Percentiles rank a stretch among this genome's conserved stretches.
These are phyloP conservation scores for Boletus rubropictus DNA, from an alignment of 768 basidiomycete genomes.

Conservation along the genomic window DNA sequence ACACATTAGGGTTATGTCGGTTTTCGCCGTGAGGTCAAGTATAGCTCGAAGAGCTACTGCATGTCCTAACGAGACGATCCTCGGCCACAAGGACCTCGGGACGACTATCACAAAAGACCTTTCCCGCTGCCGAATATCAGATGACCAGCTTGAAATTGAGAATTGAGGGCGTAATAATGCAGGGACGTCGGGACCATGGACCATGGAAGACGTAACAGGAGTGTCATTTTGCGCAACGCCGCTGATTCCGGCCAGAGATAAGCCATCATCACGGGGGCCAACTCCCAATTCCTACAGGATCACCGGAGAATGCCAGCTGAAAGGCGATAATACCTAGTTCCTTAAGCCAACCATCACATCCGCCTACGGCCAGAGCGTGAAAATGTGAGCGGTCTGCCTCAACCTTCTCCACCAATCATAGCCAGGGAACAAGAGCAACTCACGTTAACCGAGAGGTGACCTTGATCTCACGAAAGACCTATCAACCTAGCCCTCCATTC, in stretches of 20 bases:
- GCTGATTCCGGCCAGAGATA: no score
- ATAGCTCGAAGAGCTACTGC: slow-evolving; percentile 39
- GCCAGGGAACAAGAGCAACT: slow-evolving; percentile 30
- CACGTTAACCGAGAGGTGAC: slow-evolving; percentile 59
- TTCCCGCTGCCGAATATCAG: slow-evolving; percentile 60
- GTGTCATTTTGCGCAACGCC: slow-evolving; percentile 5
- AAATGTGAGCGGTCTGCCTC: slow-evolving; percentile 5
- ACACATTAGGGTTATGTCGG: not conserved
- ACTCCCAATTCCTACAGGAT: slow-evolving; percentile 73
- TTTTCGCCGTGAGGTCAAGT: slow-evolving; percentile 18
- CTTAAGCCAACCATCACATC: slow-evolving; percentile 12
- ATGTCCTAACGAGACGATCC: slow-evolving; percentile 47
- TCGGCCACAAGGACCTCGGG: slow-evolving; percentile 41
- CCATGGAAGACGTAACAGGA: slow-evolving; percentile 43
- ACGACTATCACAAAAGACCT: slow-evolving; percentile 36
- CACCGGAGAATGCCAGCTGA: slow-evolving; percentile 39
- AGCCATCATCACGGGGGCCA: slow-evolving; percentile 40
- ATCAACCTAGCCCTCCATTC: slow-evolving; percentile 60
- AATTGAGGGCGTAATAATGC: slow-evolving; percentile 23
- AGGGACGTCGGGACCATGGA: slow-evolving; percentile 46
- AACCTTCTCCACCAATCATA: not conserved
- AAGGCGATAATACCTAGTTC: slow-evolving; percentile 68
- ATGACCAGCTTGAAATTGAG: slow-evolving; percentile 44
- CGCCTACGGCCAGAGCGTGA: slow-evolving; percentile 5
- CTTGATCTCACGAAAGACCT: slow-evolving; percentile 60